A percentile compares a stretch with the other conserved stretches of the same genome.
Conservation (phyloP, 2,329 filamentous ascomycete species). For the Aspergillus fructus region DNA sequence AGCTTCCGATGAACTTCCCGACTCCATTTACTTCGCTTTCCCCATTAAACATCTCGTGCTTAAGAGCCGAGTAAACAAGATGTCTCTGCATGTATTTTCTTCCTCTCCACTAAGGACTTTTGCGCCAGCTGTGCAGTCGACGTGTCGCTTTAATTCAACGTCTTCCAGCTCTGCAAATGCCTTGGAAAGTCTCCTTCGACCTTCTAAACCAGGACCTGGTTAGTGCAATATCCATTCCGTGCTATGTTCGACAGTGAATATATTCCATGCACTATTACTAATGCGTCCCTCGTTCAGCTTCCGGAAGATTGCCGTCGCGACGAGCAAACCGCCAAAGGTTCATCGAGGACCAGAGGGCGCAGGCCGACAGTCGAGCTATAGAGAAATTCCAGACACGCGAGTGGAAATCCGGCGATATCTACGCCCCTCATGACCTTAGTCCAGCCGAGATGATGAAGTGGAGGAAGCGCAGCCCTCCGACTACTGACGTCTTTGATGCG, state of each 20-base stretch:
- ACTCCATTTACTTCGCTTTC: background rate
- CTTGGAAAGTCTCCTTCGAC: conserved; percentile 18
- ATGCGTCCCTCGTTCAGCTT: background rate
- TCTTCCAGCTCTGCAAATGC: conserved; percentile 26
- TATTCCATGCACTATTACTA: background rate
- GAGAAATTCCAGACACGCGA: conserved; percentile 56
- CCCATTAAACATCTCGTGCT: background rate
- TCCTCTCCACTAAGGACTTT: conserved; percentile 27
- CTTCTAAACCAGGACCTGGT: conserved; percentile 9
- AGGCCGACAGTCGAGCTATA: conserved; percentile 38
- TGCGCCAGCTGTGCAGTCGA: conserved; percentile 18
- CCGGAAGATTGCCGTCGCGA: conserved; percentile 7
- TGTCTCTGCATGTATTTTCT: conserved; percentile 32
- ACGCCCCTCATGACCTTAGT: conserved; percentile 84
- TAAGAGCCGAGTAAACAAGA: conserved; percentile 11
- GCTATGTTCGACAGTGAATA: background rate
- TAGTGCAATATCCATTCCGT: background rate
- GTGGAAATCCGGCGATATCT: conserved; percentile 79
- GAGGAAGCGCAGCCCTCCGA: conserved; percentile 57
- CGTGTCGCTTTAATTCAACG: conserved; percentile 37
- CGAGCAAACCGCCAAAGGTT: conserved; percentile 34
- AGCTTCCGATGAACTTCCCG: background rate
- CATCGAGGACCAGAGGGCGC: conserved; percentile 37
- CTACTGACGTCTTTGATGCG: conserved; percentile 73
- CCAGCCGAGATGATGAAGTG: conserved; percentile 79